Conservation (phyloP, 306 rosid species). For the Malus sieversii region DNA sequence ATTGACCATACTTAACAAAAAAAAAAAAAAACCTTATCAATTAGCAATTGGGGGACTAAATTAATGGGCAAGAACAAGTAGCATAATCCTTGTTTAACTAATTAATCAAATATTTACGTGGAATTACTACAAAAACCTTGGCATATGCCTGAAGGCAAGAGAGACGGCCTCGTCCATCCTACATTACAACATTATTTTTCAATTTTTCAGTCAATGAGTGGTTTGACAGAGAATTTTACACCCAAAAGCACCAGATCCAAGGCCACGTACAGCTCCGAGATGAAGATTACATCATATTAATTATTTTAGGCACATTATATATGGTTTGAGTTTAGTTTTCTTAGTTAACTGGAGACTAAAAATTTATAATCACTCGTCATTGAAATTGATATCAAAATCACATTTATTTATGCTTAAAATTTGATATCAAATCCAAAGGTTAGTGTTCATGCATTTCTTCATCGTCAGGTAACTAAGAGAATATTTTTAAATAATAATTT, state of each 20-base stretch:
- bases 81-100: constrained; percentile 1
- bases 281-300: neutral
- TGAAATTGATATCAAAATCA: no score
- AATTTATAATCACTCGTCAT: neutral
- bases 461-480: no score
- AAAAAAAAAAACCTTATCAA: neutral
- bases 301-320: neutral
- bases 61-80: neutral
- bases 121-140: neutral
- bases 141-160: neutral
- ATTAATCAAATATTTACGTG: neutral
- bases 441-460: neutral
- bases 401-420: no score
- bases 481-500: neutral
- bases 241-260: constrained; percentile 13
- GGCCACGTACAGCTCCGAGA: neutral
- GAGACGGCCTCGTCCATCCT: constrained; percentile 3
- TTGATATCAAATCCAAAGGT: no score
- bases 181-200: neutral
- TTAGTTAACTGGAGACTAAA: no score
- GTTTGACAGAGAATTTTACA: neutral
- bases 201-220: neutral
- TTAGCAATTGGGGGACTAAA: neutral
- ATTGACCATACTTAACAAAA: neutral
- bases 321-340: neutral